Percentiles rank a stretch among this genome's conserved stretches.
These are phyloP conservation scores for Phytophthora hibernalis DNA, from an alignment of 352 stramenopile species.

Conservation along the genomic window DNA sequence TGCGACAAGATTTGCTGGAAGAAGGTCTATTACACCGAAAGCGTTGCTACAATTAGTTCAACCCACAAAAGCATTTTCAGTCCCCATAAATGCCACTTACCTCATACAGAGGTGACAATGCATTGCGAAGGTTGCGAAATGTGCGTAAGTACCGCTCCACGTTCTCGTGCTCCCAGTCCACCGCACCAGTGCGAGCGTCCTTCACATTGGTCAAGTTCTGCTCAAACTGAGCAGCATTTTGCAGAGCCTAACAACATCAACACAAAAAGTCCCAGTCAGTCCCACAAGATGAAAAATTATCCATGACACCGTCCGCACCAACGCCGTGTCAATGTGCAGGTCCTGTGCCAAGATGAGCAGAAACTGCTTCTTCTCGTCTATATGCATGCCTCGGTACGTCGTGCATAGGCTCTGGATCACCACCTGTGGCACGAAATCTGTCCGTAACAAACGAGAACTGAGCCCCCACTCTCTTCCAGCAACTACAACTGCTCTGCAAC, in stretches of 20 bases:
- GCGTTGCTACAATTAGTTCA: neutral
- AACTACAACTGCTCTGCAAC: neutral
- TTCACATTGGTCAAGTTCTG: constrained; percentile 63
- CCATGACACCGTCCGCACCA: constrained; percentile 31
- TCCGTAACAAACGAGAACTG: neutral
- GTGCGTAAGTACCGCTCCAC: constrained; percentile 82
- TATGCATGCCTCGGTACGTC: constrained; percentile 69
- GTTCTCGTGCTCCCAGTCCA: constrained; percentile 77
- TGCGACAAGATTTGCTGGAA: constrained; percentile 89
- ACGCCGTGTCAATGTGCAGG: constrained; percentile 64
- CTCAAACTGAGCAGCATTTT: constrained; percentile 62
- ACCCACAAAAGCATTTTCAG: neutral
- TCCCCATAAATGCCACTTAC: constrained; percentile 19
- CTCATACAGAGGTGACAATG: constrained; percentile 72
- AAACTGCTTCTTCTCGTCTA: constrained; percentile 86
- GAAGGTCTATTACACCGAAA: constrained; percentile 54
- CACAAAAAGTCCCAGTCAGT: neutral
- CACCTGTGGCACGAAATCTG: constrained; percentile 85
- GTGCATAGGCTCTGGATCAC: constrained; percentile 73
- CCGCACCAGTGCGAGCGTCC: constrained; percentile 25
- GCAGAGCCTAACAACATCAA: constrained; percentile 28
- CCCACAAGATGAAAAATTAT: no score
- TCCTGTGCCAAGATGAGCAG: constrained; percentile 79
- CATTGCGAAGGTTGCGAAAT: constrained; percentile 65
- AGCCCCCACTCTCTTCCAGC: neutral